These are phyloP conservation scores for Cladosporium colombiae DNA, from an alignment of 2,329 filamentous ascomycete genomes.

Conservation along the genomic window DNA sequence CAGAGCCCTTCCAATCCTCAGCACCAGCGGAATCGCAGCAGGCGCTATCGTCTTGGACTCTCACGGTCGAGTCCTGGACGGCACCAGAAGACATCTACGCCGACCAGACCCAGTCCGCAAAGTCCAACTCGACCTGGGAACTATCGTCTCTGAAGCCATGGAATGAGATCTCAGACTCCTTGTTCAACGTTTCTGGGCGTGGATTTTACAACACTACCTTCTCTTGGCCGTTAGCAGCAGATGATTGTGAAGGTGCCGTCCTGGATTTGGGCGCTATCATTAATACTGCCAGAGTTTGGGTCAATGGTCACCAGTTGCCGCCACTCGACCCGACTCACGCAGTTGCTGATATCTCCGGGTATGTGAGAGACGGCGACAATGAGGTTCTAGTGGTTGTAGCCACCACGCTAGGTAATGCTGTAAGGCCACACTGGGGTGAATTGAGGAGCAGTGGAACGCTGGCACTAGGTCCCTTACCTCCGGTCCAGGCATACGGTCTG, in stretches of 20 bases:
- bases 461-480: constrained; percentile 15
- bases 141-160: constrained; percentile 39
- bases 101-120: constrained; percentile 22
- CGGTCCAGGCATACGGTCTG: constrained; percentile 22
- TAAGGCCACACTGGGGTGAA: constrained; percentile 4
- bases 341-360: constrained; percentile 28
- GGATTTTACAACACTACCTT: constrained; percentile 41
- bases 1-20: constrained; percentile 5
- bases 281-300: constrained; percentile 34
- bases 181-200: constrained; percentile 38
- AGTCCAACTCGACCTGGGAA: constrained; percentile 37
- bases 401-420: constrained; percentile 38
- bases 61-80: constrained; percentile 44
- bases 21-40: constrained; percentile 17
- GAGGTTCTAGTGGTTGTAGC: constrained; percentile 34
- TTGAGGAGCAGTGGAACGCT: constrained; percentile 12
- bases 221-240: constrained; percentile 26
- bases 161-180: constrained; percentile 33
- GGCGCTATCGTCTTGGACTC: constrained; percentile 40
- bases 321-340: constrained; percentile 37
- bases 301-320: constrained; percentile 35
- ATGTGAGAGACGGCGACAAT: constrained; percentile 33
- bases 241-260: constrained; percentile 28
- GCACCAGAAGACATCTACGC: constrained; percentile 39
- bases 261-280: constrained; percentile 34